A percentile compares a stretch with the other conserved stretches of the same genome.
phyloP scores from a whole-genome alignment of 495 filamentous ascomycete species.

The Talaromyces nanjingensis region DNA sequence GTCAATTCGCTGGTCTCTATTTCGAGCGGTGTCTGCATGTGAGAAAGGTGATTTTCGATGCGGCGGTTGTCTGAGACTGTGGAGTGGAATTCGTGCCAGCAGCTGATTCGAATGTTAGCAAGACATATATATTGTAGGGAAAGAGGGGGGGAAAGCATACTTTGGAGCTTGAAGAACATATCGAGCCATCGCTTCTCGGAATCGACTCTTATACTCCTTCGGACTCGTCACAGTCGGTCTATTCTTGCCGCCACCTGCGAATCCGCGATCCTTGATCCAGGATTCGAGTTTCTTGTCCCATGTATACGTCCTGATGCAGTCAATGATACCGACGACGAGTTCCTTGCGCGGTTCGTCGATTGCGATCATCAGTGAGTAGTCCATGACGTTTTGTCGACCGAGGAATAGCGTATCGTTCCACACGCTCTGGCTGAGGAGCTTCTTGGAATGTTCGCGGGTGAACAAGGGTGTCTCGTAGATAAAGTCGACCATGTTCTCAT shows the following conservation, averaged over 20 bases:
- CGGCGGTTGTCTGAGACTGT: slow-evolving; percentile 38
- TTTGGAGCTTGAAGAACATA: slow-evolving; percentile 73
- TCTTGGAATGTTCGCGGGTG: slow-evolving; percentile 86
- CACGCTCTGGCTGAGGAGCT: slow-evolving; percentile 70
- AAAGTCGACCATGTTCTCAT: slow-evolving; percentile 99
- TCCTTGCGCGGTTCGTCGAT: slow-evolving; percentile 86
- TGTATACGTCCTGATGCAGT: slow-evolving; percentile 96
- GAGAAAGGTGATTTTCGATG: slow-evolving; percentile 24
- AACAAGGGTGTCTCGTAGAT: slow-evolving; percentile 97
- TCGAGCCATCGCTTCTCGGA: slow-evolving; percentile 93
- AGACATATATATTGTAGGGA: slow-evolving; percentile 8
- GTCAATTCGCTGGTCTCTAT: slow-evolving; percentile 21
- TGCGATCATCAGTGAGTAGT: slow-evolving; percentile 97
- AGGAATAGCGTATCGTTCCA: slow-evolving; percentile 98
- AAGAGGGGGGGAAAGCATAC: slow-evolving; percentile 20
- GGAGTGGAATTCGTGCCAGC: slow-evolving; percentile 66
- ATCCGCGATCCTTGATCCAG: slow-evolving; percentile 96
- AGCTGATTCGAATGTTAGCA: slow-evolving; percentile 30
- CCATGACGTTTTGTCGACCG: slow-evolving; percentile 92
- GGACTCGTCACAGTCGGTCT: slow-evolving; percentile 93
- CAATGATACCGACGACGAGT: slow-evolving; percentile 94
- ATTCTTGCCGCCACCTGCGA: slow-evolving; percentile 77
- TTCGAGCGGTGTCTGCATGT: slow-evolving; percentile 15
- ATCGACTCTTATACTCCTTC: slow-evolving; percentile 94
- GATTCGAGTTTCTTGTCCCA: slow-evolving; percentile 99